phyloP scores from a whole-genome alignment of 768 basidiomycete species.

The Serendipita vermifera region DNA sequence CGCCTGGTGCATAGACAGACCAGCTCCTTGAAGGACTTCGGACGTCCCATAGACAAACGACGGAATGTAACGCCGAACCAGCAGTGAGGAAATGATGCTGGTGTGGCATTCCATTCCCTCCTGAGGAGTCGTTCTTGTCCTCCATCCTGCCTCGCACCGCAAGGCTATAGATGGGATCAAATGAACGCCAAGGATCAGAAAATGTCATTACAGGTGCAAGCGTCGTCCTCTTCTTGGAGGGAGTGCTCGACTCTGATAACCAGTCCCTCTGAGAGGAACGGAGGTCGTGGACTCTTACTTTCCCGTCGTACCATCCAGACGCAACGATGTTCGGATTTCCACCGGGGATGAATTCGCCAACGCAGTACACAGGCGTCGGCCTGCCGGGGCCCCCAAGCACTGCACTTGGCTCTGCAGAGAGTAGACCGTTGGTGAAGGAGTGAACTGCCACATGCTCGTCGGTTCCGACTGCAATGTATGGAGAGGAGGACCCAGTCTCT shows the following conservation, averaged over 20 bases:
- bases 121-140: slow-evolving; percentile 18
- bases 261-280: slow-evolving; percentile 31
- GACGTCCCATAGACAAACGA: slow-evolving; percentile 75
- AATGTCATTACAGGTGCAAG: slow-evolving; percentile 49
- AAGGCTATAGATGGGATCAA: slow-evolving; percentile 63
- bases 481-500: slow-evolving; percentile 33
- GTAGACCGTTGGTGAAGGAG: slow-evolving; percentile 32
- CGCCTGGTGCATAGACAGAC: slow-evolving; percentile 65
- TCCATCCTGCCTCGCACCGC: slow-evolving; percentile 26
- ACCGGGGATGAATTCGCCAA: slow-evolving; percentile 59
- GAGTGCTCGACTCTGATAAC: slow-evolving; percentile 2
- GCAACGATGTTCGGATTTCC: slow-evolving; percentile 53
- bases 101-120: slow-evolving; percentile 53
- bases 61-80: slow-evolving; percentile 61
- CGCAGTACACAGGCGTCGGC: slow-evolving; percentile 24
- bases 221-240: slow-evolving; percentile 21
- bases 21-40: slow-evolving; percentile 49
- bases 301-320: slow-evolving; percentile 74
- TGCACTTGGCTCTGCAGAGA: slow-evolving; percentile 38
- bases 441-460: slow-evolving; percentile 46
- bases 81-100: slow-evolving; percentile 37
- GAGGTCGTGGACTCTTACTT: slow-evolving; percentile 61
- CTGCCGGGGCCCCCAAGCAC: slow-evolving; percentile 24
- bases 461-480: slow-evolving; percentile 58
- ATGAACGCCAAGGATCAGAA: slow-evolving; percentile 47